Evolutionary conservation across 2,329 filamentous ascomycete genomes (phyloP), one percentile per base, ranked within the genome.

Genomic region (Fonsecaea nubica): DNA sequence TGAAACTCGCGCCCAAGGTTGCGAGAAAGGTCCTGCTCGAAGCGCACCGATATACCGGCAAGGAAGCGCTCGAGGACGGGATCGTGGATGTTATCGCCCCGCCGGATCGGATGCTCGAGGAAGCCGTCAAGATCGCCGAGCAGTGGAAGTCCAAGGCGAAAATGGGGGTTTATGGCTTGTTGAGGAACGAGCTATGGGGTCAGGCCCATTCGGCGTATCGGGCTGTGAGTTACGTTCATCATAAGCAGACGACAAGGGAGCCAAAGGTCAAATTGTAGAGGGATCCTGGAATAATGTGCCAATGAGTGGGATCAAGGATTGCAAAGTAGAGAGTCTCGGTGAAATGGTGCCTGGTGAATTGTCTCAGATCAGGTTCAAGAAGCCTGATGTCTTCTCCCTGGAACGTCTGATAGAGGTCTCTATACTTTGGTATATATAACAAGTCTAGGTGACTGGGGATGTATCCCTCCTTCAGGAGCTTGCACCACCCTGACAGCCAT

Each of bases 21-120:
- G 83, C 83, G n/a, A 76, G 83, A 2, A 84, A 84, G 72, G 85
- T 86, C 82, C 73, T 86, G 18, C 76, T 86, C 1, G 83, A 86
- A 71, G 84, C 83, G 12, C 81, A 86, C 64, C 77, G 75, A 40
- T 86, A 81, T 81, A 86, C 84, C 0, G 84, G 81, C 0, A 77
- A 80, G 65, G 78, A 85, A 65, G 84, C 84, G 2, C 64, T 83
- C 5, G 73, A 77, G 59, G 84, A 86, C 72, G 84, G 83, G 0
- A 82, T 86, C 63, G 84, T 86, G 5, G 84, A 86, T 75, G 78
- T 77, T 38, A 73, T 85, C 65, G 83, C 81, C 4, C 76, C 79
- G 58, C 83, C 83, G 6, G 80, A 78, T 48, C 68, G 77, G 64
- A 85, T 86, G 82, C 70, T 84, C 8, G 77, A 80, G 30, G 77